Base-by-base conservation (phyloP, 257 asterid genomes). In the Catharanthus roseus region DNA sequence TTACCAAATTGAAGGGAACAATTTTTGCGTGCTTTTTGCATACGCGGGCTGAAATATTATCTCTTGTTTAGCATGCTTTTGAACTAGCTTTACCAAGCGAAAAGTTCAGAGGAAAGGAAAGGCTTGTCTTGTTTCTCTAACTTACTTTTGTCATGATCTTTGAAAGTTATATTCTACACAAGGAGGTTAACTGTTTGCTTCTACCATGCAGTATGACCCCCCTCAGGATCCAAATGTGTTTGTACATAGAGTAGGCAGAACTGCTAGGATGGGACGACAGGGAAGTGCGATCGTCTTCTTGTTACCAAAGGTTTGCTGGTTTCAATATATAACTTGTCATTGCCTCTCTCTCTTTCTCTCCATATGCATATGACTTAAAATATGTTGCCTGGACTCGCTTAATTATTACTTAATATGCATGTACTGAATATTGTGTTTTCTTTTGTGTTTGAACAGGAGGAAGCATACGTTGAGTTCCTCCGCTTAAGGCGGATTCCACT, bases 221-320 rank as follows among this genome's bases (percentile, higher is more conserved):
- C 97, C 97, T 70, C 97, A 91, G 81, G 97, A 93, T 80, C 97
- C 97, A 58, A 81, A 89, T 78, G 89, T 93, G 78, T 93, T 93
- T 65, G 68, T 93, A 71, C 99, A 93, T 80, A 85, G 97, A 85
- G 99, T 88, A 82, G 99, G 99, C 64, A 86, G 99, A 86, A 93
- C 97, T 42, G 99, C 99, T 71, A 84, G 97, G 78, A 68, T 93
- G 93, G 99, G 99, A 53, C 87, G 96, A 45, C 86, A 89, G 84
- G 97, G 99, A 68, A 83, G 79, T 82, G 96, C 95, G 19, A 78
- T 88, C 71, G 91, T 89, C 65, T 93, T 91, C 75, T 79, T 93
- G 67, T 79, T 90, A 79, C 97, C 96, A 53, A 86, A 91, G 99
- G 99, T 72, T 72, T 47, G 78, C 53, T 41, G 21, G 13, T 55